Base-by-base conservation (phyloP, 208 protist species). In the Leishmania gerbilli region DNA sequence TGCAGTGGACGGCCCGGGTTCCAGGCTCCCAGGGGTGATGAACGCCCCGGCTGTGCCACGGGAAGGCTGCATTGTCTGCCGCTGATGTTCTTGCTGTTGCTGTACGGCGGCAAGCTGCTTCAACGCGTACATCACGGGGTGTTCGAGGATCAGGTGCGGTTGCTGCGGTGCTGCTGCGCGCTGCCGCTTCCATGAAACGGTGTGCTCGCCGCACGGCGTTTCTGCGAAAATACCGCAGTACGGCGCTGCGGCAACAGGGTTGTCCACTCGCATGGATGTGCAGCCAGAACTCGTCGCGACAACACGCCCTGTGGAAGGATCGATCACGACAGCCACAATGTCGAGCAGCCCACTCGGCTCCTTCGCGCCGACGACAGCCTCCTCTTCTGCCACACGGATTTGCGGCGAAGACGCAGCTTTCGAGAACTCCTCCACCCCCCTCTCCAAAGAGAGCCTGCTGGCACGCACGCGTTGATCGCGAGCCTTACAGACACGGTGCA, bases 81-180 rank as follows among this genome's bases (percentile, higher is more conserved):
- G n/a, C 47, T 40, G 45, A 8, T 75, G 27, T 19, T 42, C 47
- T 49, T 69, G 11, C 37, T 55, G 67, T 67, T 74, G 74, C 75
- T 91, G 88, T 13, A 67, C 24, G 21, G 53, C 72, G 15, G 94
- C 83, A 0, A 97, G 86, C 65, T 88, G 62, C 71, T 95, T 96
- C 56, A 98, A 77, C 0, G 88, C 88, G 76, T 88, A 82, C 65
- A 87, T 98, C 7, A 98, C 93, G 3, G 93, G 93, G 56, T 98
- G 95, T 51, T 96, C 91, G 21, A 95, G 37, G 34, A 93, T 77
- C 9, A 94, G 55, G 67, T 4, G n/a, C 21, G 67, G 7, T 51
- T 34, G 19, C 49, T 67, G 71, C 24, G 40, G 71, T 67, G 55
- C 55, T 31, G 40, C 21, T 34, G 34, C 15, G 60, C 31, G 67